Percentiles rank a stretch among this genome's conserved stretches.
phyloP scores from a whole-genome alignment of 805 yeast species.

The Candida silvicultrix region DNA sequence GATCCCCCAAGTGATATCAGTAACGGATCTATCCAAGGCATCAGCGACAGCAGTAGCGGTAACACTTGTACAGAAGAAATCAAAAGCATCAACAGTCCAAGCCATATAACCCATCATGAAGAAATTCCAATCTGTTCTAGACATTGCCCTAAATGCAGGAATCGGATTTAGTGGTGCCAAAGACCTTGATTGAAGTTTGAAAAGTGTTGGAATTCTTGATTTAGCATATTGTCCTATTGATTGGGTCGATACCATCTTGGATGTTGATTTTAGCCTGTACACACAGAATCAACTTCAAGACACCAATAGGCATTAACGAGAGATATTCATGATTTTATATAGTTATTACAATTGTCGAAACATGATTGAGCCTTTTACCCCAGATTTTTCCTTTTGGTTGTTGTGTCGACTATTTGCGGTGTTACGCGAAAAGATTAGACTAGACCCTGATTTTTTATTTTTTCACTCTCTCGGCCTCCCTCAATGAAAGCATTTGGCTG shows the following conservation, averaged over 20 bases:
- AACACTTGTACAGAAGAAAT: constrained; percentile 58
- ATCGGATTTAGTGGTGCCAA: constrained; percentile 34
- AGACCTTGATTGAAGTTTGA: constrained; percentile 18
- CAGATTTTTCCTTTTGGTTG: no score
- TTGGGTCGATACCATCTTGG: not conserved
- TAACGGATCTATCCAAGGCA: constrained; percentile 35
- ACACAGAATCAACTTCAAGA: no score
- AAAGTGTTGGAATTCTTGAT: constrained; percentile 23
- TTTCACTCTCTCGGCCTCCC: no score
- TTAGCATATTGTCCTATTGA: constrained; percentile 9
- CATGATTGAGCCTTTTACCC: no score
- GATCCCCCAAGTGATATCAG: constrained; percentile 65
- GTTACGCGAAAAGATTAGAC: no score
- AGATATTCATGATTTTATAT: no score
- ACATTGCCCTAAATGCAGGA: constrained; percentile 31
- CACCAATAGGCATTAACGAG: no score
- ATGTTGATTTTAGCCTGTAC: no score
- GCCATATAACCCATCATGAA: constrained; percentile 54
- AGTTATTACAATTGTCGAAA: no score
- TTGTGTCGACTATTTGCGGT: no score
- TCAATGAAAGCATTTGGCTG: no score
- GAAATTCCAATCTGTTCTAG: constrained; percentile 44
- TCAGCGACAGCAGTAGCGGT: constrained; percentile 46
- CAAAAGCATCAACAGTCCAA: constrained; percentile 73
- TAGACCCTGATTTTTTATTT: no score